Base-by-base conservation (phyloP, 768 basidiomycete genomes). In the Tricholoma saponaceum region DNA sequence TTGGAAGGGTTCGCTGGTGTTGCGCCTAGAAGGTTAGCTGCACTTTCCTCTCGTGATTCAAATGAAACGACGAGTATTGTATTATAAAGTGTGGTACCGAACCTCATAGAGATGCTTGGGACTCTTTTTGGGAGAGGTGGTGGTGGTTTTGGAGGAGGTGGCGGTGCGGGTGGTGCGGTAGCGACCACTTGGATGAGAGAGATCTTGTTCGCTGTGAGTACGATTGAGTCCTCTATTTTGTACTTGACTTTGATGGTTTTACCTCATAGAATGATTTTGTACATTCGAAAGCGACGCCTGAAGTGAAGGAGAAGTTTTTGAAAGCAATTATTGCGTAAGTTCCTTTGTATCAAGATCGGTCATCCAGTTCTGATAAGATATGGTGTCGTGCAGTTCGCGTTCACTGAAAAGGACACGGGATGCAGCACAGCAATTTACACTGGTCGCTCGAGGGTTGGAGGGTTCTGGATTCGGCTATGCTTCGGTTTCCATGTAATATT, bases 381-480 rank as follows among this genome's bases (percentile, higher is more conserved):
- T 7, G n/a, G 10, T 39, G 9, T 55, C 25, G 26, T 50, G 1
- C 46, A 90, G 90, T 25, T 85, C 90, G 33, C 80, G 90, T 41
- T 89, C 89, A 16, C 73, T 84, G 2, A 88, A 86, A 67, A 80
- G 79, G 62, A 92, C 86, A 33, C 77, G 89, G 60, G 92, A 94
- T 37, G 92, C 93, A 0, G 86, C 92, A 10, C 86, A 93, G 62
- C 90, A 95, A 60, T 95, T 96, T 69, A 87, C 88, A 1, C 77
- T 96, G 0, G 81, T 96, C 18, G 88, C 92, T 10, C 74, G 93
- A 65, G 93, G 93, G 2, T 70, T 95, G 56, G 91, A 92, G 62
- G 90, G 89, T 7, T 88, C 92, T 8, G 86, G 83, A 59, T 95
- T 95, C 70, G 93, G 93, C 7, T 92, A 89, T 69, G 84, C 91